Evolutionary conservation across 352 stramenopile species (phyloP), one percentile per base, ranked within the genome.

Genomic region (Lagenidium giganteum): DNA sequence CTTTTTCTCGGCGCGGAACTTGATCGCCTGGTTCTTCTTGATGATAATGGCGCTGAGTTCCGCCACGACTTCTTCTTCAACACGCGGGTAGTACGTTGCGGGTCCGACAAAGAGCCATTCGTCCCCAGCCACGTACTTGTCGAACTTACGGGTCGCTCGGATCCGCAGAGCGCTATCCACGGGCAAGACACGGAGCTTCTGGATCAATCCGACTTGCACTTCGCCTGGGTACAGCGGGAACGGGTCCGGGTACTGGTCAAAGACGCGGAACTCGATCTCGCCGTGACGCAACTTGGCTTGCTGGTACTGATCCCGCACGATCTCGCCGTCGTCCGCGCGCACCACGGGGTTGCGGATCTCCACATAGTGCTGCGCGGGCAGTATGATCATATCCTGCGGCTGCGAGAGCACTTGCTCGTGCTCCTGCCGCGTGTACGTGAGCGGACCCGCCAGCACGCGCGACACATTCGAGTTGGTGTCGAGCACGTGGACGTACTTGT

Each of bases 391-490:
- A 44, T 83, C 63, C 44, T 79, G 50, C 18, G 75, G 58, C 6
- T 35, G 58, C 27, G 68, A 78, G 24, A 88, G 59, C 30, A 91
- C 64, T 34, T 85, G 66, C 41, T 91, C 79, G 42, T 91, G 79
- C 42, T 91, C 79, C 47, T 88, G 73, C 2, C 79, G 70, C 27
- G 79, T 91, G 61, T 88, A 91, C 31, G 76, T 91, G 21, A 86
- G 60, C 36, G 79, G 79, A 0, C 79, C 79, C 0, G 67, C 77
- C 45, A 91, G 67, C 57, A 91, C 79, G 43, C 79, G 75, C 24
- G 79, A 81, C 13, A 91, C 76, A 36, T 91, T 91, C 34, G 72
- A 84, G 69, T 91, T 91, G 47, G 79, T 91, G 61, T 91, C 79
- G 6, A 88, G 79, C 50, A 91, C 69, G 47, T 91, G 71, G 2